A percentile compares a stretch with the other conserved stretches of the same genome.
phyloP scores from a whole-genome alignment of 306 rosid species.

The Boehmeria nivea region DNA sequence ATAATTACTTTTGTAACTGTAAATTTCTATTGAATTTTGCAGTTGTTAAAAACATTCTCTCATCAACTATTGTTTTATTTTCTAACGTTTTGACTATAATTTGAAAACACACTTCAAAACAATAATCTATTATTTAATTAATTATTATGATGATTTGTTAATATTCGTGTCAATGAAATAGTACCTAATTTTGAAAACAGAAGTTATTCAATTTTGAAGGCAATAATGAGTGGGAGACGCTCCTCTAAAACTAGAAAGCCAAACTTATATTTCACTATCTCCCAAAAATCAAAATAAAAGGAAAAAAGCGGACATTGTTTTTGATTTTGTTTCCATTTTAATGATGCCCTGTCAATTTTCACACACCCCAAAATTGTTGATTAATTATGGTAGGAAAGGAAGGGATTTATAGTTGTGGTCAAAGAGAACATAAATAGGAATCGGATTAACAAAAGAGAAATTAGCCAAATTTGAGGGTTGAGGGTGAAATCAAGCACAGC shows the following conservation, averaged over 20 bases:
- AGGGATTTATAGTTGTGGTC: too few species aligned
- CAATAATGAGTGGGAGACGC: conserved; percentile 18
- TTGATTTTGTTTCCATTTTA: neutral
- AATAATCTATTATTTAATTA: neutral
- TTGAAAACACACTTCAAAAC: too few species aligned
- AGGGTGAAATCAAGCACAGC: too few species aligned
- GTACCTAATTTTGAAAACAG: neutral
- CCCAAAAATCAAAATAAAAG: neutral
- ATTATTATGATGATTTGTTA: neutral
- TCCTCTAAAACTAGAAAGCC: conserved; percentile 30
- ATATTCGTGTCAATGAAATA: neutral
- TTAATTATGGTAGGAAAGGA: too few species aligned
- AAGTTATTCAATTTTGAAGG: neutral
- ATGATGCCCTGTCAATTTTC: neutral
- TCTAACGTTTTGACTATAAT: too few species aligned
- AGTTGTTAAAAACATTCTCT: too few species aligned
- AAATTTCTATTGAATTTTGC: too few species aligned
- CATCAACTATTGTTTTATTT: too few species aligned
- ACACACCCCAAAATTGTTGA: neutral
- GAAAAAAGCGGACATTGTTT: neutral
- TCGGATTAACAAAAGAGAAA: too few species aligned
- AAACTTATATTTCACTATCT: conserved; percentile 10
- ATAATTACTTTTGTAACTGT: too few species aligned
- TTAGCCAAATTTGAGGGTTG: too few species aligned
- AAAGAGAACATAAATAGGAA: too few species aligned